A percentile compares a stretch with the other conserved stretches of the same genome.
Evolutionary conservation across 139 green algal genomes (phyloP).

Genomic region (Coelastrella sp.): DNA sequence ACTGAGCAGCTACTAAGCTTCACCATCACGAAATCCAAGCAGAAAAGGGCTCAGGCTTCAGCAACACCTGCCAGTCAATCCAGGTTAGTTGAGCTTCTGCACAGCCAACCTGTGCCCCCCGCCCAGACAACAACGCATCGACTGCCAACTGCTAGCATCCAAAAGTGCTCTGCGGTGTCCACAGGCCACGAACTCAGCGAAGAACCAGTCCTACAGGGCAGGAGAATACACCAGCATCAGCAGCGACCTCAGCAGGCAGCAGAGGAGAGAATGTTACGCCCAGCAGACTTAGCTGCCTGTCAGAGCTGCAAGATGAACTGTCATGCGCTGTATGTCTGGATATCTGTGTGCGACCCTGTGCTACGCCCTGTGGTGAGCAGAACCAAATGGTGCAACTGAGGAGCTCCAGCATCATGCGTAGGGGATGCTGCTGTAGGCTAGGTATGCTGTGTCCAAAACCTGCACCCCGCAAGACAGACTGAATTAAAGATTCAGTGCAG

Average conservation of each 20-base stretch:
- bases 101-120: too few species aligned
- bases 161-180: too few species aligned
- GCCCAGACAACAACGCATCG: too few species aligned
- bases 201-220: background rate
- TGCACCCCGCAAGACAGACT: too few species aligned
- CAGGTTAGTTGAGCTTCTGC: background rate
- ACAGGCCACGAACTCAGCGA: slow-evolving; percentile 33
- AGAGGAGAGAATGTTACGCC: slow-evolving; percentile 3
- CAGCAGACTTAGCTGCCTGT: slow-evolving; percentile 44
- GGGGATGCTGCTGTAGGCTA: background rate
- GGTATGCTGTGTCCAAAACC: too few species aligned
- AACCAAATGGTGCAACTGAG: background rate
- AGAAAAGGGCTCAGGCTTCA: slow-evolving; percentile 20
- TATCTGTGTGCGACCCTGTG: slow-evolving; percentile 55
- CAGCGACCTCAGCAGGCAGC: background rate
- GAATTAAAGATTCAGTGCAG: too few species aligned
- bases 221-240: slow-evolving; percentile 5
- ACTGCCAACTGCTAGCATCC: too few species aligned
- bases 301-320: slow-evolving; percentile 52
- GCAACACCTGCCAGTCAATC: slow-evolving; percentile 32
- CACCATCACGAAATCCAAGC: slow-evolving; percentile 9
- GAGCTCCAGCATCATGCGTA: background rate
- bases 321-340: slow-evolving; percentile 57
- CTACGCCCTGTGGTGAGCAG: slow-evolving; percentile 57
- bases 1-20: slow-evolving; percentile 21